These are phyloP conservation scores for Chrysoporthe austroafricana DNA, from an alignment of 2,329 filamentous ascomycete species.

Conservation along the genomic window DNA sequence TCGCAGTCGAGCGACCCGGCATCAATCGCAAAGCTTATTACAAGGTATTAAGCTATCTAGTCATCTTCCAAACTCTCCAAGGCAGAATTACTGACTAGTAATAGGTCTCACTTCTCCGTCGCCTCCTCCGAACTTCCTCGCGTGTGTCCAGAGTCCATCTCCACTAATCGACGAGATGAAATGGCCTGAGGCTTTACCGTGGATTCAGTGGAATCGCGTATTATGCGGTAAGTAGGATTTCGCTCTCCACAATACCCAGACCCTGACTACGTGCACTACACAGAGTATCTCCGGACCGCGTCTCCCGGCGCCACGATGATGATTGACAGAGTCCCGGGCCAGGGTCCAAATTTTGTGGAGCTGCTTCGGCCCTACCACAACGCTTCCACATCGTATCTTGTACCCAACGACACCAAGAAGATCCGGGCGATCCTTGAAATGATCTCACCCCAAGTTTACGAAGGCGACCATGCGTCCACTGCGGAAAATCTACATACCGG, in stretches of 20 bases:
- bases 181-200: conserved; percentile 13
- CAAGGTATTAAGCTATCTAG: background rate
- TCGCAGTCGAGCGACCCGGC: background rate
- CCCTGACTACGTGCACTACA: background rate
- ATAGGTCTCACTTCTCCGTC: background rate
- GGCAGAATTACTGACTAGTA: background rate
- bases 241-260: background rate
- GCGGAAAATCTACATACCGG: background rate
- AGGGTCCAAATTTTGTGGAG: background rate
- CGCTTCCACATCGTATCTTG: too few relatives aligned
- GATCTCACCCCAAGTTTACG: background rate
- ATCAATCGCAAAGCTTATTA: background rate
- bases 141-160: conserved; percentile 13
- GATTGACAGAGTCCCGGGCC: background rate
- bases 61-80: rapidly evolving
- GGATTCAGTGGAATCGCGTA: background rate
- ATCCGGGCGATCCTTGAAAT: background rate
- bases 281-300: background rate
- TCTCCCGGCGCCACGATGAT: background rate
- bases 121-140: background rate
- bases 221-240: background rate
- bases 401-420: background rate
- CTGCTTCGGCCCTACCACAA: background rate
- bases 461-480: conserved; percentile 8
- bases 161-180: background rate